Base-by-base conservation (phyloP, 1,139 yeast genomes). In the Candida gigantensis region DNA sequence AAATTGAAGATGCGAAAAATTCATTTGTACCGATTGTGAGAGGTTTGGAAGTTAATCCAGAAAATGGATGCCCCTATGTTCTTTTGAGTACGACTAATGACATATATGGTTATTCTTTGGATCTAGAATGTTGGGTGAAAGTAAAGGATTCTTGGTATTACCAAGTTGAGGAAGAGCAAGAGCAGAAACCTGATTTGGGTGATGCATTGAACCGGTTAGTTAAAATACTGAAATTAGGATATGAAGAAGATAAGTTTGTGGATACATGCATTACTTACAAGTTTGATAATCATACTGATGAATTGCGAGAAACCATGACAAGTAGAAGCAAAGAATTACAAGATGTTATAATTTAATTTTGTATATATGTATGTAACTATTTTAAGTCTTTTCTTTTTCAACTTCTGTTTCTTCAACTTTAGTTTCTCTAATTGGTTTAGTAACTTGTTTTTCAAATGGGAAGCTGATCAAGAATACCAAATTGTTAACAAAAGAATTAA, bases 111-210 rank as follows among this genome's bases (percentile, higher is more conserved):
- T 80, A 64, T 48, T 66, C 72, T 4, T 11, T 45, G 1, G 66
- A 57, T 5, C 45, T 79, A 37, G 57, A 53, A 39, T 53, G 58
- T 11, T 80, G 86, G 86, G 52, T 61, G 1, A 69, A 61, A 39
- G 52, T 65, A 0, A 50, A 73, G 12, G 81, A 77, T 42, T 64
- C 77, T 1, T 76, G 79, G 79, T 72, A 71, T 43, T 62, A 49
- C 37, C 46, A 55, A 20, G 49, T 39, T 1, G 33, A 32, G 4
- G 30, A 34, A 5, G 44, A 40, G 16, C 21, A 26, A 4, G 37
- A 32, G 4, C 30, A 34, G 5, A 44, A 40, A 17, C 21, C 23
- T 3, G 37, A 23, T 6, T 27, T 29, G 26, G 27, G n/a, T 4
- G 10, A 10, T 3, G 32, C 18, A 3, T 16, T 40, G 9, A 27